Conservation (phyloP, 2,329 filamentous ascomycete species). For the Lasiodiplodia gonubiensis region DNA sequence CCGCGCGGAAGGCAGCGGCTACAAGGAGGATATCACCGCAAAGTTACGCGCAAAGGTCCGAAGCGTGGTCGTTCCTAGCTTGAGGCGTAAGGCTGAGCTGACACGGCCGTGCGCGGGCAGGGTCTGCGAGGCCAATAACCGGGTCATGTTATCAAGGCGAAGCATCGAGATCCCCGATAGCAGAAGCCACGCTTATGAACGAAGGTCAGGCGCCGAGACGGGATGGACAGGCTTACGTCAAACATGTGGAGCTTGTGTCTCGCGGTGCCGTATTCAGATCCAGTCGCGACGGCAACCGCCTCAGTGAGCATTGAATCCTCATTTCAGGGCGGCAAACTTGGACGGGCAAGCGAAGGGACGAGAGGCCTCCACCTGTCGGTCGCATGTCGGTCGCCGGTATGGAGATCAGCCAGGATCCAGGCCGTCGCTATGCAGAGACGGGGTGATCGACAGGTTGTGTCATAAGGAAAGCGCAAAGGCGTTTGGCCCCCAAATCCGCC, state of each 20-base stretch:
- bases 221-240: constrained; percentile 13
- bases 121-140: not conserved
- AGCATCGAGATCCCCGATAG: not conserved
- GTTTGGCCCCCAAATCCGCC: constrained; percentile 8
- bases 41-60: not conserved
- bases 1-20: constrained; percentile 8
- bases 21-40: not conserved
- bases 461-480: not conserved
- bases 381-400: not conserved
- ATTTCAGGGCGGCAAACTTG: not conserved
- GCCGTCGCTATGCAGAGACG: not conserved
- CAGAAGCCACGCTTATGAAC: constrained; percentile 5
- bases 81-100: constrained; percentile 20
- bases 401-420: not conserved
- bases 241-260: constrained; percentile 14
- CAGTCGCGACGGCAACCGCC: not conserved
- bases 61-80: not conserved
- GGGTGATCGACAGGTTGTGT: not conserved
- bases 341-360: not conserved
- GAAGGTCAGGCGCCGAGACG: constrained; percentile 1
- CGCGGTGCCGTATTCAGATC: not conserved
- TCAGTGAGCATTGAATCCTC: not conserved
- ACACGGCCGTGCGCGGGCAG: not conserved
- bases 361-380: not conserved
- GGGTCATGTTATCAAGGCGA: no score